These are phyloP conservation scores for Talaromyces sp. DNA, from an alignment of 2,329 filamentous ascomycete species.

Conservation along the genomic window DNA sequence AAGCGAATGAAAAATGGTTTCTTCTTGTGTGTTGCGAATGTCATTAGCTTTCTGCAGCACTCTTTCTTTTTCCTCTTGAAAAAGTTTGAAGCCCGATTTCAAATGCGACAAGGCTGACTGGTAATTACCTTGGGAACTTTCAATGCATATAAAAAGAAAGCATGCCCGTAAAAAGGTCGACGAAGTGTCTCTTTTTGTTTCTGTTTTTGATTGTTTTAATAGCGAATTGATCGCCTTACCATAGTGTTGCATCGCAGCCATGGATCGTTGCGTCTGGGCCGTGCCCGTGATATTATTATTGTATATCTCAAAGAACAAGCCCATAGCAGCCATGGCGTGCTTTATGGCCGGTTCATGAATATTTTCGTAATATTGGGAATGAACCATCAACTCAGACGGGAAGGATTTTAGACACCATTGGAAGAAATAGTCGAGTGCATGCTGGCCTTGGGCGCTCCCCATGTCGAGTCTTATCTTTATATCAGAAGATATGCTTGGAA, in stretches of 20 bases:
- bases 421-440: slow-evolving; percentile 9
- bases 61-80: background rate
- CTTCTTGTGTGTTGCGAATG: background rate
- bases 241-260: slow-evolving; percentile 7
- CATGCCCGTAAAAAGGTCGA: slow-evolving; percentile 2
- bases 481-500: background rate
- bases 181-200: background rate
- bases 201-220: background rate
- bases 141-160: slow-evolving; percentile 7
- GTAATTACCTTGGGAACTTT: slow-evolving; percentile 5
- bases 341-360: slow-evolving; percentile 8
- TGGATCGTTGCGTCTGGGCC: background rate
- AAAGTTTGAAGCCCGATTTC: slow-evolving; percentile 6
- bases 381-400: slow-evolving; percentile 3
- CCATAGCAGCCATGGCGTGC: slow-evolving; percentile 9
- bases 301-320: slow-evolving; percentile 6
- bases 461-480: background rate
- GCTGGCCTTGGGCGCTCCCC: background rate
- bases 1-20: slow-evolving; percentile 3
- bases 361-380: background rate
- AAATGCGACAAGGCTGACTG: slow-evolving; percentile 5
- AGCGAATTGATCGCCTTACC: slow-evolving; percentile 1
- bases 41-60: background rate
- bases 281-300: slow-evolving; percentile 3
- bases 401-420: slow-evolving; percentile 6